phyloP scores from a whole-genome alignment of 2,329 filamentous ascomycete species.

The Beauveria pseudobassiana region DNA sequence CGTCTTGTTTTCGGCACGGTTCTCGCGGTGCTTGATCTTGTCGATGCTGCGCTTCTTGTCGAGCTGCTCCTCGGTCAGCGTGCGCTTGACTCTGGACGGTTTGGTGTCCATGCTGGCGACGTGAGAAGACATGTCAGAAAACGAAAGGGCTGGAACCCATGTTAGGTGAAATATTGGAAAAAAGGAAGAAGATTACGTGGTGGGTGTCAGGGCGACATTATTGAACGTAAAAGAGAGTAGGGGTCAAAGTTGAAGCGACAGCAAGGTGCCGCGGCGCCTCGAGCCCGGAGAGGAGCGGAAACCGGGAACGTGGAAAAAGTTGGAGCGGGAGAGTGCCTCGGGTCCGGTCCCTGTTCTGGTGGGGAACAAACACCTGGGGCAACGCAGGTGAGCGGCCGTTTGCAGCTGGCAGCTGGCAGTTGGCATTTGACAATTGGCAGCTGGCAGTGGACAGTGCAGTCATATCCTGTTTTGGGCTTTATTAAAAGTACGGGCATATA shows the following conservation, averaged over 20 bases:
- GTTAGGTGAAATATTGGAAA: no score
- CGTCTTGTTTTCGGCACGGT: constrained; percentile 19
- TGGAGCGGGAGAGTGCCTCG: no score
- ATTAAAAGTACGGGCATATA: no score
- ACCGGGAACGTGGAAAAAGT: no score
- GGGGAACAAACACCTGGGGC: not conserved
- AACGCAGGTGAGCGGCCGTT: not conserved
- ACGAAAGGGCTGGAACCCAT: not conserved
- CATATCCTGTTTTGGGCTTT: not conserved
- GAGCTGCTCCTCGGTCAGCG: constrained; percentile 18
- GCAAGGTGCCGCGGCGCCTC: no score
- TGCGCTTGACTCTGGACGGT: constrained; percentile 11
- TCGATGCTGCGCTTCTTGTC: constrained; percentile 20
- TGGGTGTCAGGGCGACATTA: no score
- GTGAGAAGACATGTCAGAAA: not conserved
- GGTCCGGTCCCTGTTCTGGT: no score
- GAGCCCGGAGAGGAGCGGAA: no score
- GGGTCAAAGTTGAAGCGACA: no score
- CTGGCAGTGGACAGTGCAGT: not conserved
- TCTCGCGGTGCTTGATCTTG: constrained; percentile 20
- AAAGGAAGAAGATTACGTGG: no score
- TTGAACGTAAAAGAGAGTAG: no score
- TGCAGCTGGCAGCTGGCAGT: not conserved
- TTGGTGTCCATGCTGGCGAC: not conserved
- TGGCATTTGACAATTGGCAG: not conserved